Base-by-base conservation (phyloP, 768 basidiomycete genomes). In the Lentinula edodes region DNA sequence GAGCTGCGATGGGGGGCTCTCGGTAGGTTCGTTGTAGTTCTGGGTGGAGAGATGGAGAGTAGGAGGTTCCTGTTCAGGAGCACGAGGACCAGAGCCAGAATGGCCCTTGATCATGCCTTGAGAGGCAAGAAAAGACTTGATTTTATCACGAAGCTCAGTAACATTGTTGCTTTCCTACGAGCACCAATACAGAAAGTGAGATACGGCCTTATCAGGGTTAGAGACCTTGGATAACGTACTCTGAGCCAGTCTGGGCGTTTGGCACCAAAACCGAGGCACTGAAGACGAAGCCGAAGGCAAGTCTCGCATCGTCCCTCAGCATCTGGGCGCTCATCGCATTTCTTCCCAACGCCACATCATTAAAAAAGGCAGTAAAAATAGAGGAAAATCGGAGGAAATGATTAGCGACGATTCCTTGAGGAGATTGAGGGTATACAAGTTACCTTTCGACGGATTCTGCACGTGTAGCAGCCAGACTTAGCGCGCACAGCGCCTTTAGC, bases 91-190 rank as follows among this genome's bases (percentile, higher is more conserved):
- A 32, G 87, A 76, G 60, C 88, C 88, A 18, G 91, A 88, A 67
- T 92, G 90, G 34, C 91, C 91, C 74, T 93, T 93, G 73, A 93
- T 92, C 89, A 92, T 90, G 52, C 91, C 91, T 71, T 92, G 89
- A 0, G 89, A 83, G 0, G 89, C 89, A 23, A 93, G 80, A 68
- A 90, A 90, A 1, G 75, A 74, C 75, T 92, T 93, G 69, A 91
- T 92, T 74, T 85, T 89, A 66, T 90, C 89, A 59, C 90, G 81
- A 43, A 91, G 75, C 63, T 83, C 82, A 39, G 81, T 69, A 3
- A 91, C 89, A 63, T 85, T 87, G 64, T 83, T 81, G 66, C 76
- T 85, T 71, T 90, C 88, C 90, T 92, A 65, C 23, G 66, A 34
- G 58, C 60, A 65, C 52, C 61, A 61, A 52, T 61, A 66, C 63